Percentiles rank a stretch among this genome's conserved stretches.
Evolutionary conservation across 148 eudicot species (phyloP).

Genomic region (Cornus kousa): DNA sequence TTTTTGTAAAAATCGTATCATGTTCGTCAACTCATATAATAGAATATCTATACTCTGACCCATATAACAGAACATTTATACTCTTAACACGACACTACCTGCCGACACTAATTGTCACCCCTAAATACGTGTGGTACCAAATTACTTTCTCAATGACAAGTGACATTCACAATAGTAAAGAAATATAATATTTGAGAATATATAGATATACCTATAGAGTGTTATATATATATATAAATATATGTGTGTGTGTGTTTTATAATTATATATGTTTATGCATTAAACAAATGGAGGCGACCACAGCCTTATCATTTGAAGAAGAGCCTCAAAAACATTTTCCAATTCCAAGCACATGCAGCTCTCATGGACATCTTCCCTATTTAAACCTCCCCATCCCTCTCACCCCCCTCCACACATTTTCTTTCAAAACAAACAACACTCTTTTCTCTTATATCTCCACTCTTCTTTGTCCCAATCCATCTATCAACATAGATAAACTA

Average conservation of each 20-base stretch:
- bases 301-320: constrained; percentile 17
- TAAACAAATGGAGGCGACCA: constrained; percentile 11
- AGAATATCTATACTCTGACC: too few relatives aligned
- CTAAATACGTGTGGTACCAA: neutral
- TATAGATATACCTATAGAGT: neutral
- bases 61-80: too few relatives aligned
- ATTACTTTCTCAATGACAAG: neutral
- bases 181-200: neutral
- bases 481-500: neutral
- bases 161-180: neutral
- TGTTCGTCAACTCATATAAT: too few relatives aligned
- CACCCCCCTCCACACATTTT: constrained; percentile 47
- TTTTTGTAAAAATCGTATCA: too few relatives aligned
- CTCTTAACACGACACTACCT: too few relatives aligned
- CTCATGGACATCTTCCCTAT: constrained; percentile 33
- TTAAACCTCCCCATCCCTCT: constrained; percentile 54
- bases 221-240: too few relatives aligned
- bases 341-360: constrained; percentile 49
- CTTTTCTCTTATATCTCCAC: constrained; percentile 5
- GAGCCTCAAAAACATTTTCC: constrained; percentile 22
- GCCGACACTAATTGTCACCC: too few relatives aligned
- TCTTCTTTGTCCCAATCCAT: constrained; percentile 19
- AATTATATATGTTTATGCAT: neutral
- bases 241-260: neutral
- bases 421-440: constrained; percentile 1